Base-by-base conservation (phyloP, 352 stramenopile genomes). In the Albugo laibachii region DNA sequence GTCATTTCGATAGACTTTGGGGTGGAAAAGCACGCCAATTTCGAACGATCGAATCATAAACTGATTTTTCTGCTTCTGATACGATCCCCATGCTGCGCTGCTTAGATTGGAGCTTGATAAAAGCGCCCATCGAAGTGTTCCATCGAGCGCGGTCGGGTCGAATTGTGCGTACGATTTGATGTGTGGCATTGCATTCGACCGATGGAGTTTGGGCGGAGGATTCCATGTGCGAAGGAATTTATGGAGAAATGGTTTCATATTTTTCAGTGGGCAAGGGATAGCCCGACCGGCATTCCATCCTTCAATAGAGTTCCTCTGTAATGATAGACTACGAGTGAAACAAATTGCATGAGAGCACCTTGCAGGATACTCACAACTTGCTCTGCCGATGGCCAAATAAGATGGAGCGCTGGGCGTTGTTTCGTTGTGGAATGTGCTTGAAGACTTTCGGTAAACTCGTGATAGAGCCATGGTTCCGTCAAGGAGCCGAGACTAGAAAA, bases 31-130 rank as follows among this genome's bases (percentile, higher is more conserved):
- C 15, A 89, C 64, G 0, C 77, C 77, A 3, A 89, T 58, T 45
- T 89, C 77, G 53, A 87, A 89, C 1, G 74, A 86, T 15, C 77
- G 65, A 45, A 89, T 78, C 69, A 85, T 83, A 41, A 89, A 62
- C 45, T 89, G 77, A 8, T 68, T 63, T 35, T 67, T 61, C 53
- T 73, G 74, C 45, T 81, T 86, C 56, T 89, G 73, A n/a, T 72
- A 46, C 0, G 64, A 36, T 0, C 77, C 77, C 77, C 77, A 89
- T 16, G 77, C 77, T 2, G 74, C 77, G 53, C 86, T 85, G 62
- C 77, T 89, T 36, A 86, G 56, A 42, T 89, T 89, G 3, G 73
- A 66, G 52, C 77, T 89, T 1, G 74, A 82, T n/a, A 89, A 49
- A 11, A 89, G 65, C 15, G 71, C 77, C 60, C 65, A 86, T 54